phyloP scores from a whole-genome alignment of 2,329 filamentous ascomycete species.

The Basipetospora chlamydospora region DNA sequence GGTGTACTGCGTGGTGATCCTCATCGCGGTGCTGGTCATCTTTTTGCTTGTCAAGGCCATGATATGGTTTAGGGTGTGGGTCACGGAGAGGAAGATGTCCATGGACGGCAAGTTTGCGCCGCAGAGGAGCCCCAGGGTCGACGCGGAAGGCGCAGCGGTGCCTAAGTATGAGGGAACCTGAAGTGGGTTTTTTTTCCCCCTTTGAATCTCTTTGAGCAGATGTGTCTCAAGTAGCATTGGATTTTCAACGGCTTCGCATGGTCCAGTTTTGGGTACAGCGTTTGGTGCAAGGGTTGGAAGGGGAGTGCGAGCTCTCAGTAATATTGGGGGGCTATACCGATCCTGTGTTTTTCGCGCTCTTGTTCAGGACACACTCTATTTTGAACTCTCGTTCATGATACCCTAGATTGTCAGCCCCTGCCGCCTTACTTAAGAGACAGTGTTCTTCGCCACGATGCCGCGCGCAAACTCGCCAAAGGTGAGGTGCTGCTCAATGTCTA shows the following conservation, averaged over 20 bases:
- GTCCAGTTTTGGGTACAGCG: no score
- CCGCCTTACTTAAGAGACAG: slow-evolving; percentile 34
- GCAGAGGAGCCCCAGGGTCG: background rate
- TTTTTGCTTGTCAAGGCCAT: slow-evolving; percentile 36
- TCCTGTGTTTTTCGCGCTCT: no score
- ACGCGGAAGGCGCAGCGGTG: background rate
- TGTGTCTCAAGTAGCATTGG: no score
- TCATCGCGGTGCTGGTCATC: slow-evolving; percentile 34
- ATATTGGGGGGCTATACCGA: no score
- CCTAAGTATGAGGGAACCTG: background rate
- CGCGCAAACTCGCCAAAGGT: slow-evolving; percentile 66
- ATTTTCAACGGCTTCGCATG: no score
- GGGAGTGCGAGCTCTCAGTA: no score
- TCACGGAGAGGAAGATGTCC: slow-evolving; percentile 31
- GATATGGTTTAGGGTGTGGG: slow-evolving; percentile 33
- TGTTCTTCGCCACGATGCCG: slow-evolving; percentile 45
- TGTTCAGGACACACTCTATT: no score
- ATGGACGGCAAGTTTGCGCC: slow-evolving; percentile 26
- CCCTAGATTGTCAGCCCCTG: no score
- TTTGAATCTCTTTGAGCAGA: no score
- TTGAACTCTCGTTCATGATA: no score
- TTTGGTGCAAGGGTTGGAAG: no score
- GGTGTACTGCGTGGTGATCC: slow-evolving; percentile 48
- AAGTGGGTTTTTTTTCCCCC: no score
- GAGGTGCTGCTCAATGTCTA: slow-evolving; percentile 51